phyloP scores from a whole-genome alignment of 2,329 filamentous ascomycete genomes.

The Aspergillus intermedius region DNA sequence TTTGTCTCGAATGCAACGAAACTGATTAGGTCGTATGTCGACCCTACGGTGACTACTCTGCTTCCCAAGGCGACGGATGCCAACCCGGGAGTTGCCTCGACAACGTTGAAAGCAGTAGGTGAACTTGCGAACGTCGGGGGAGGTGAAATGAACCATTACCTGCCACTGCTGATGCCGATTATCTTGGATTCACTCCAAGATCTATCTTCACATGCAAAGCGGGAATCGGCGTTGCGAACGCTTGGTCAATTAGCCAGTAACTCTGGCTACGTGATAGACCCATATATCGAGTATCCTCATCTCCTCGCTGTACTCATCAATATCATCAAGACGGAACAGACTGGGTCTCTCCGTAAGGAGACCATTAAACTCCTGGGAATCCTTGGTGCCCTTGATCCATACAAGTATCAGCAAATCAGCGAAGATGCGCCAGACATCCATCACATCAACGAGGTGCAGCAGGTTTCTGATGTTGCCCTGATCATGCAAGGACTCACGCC shows the following conservation, averaged over 20 bases:
- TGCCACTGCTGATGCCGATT: slow-evolving; percentile 86
- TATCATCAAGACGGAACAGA: slow-evolving; percentile 88
- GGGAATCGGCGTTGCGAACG: slow-evolving; percentile 83
- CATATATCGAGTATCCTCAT: slow-evolving; percentile 90
- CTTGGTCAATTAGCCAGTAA: slow-evolving; percentile 91
- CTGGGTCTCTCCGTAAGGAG: slow-evolving; percentile 78
- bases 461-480: slow-evolving; percentile 84
- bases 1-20: slow-evolving; percentile 88
- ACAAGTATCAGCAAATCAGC: slow-evolving; percentile 89
- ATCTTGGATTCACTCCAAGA: slow-evolving; percentile 93
- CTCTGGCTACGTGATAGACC: slow-evolving; percentile 93
- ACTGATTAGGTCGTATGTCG: slow-evolving; percentile 91
- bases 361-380: slow-evolving; percentile 97
- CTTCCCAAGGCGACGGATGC: slow-evolving; percentile 82
- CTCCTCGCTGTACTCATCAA: slow-evolving; percentile 86
- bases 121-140: slow-evolving; percentile 91
- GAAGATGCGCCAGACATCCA: slow-evolving; percentile 81
- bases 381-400: slow-evolving; percentile 87
- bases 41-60: slow-evolving; percentile 92
- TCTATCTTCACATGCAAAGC: slow-evolving; percentile 80
- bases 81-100: slow-evolving; percentile 83
- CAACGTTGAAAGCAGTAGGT: slow-evolving; percentile 89
- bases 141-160: slow-evolving; percentile 87
- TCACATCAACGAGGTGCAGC: slow-evolving; percentile 58
- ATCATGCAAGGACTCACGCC: slow-evolving; percentile 98